Base-by-base conservation (phyloP, 2,329 filamentous ascomycete species). In the Grosmannia serpens region DNA sequence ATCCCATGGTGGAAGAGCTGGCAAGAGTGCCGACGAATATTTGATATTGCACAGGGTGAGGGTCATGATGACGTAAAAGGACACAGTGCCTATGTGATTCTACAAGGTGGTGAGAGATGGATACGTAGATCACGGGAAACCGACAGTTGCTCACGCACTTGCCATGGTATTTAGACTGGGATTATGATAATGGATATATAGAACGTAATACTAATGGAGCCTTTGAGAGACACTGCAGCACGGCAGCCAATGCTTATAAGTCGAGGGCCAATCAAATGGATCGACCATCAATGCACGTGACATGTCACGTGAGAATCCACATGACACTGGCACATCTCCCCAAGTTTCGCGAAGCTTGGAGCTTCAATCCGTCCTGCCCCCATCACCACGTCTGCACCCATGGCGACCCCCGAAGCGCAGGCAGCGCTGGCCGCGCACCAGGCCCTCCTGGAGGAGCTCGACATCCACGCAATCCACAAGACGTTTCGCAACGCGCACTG, bases 401-500 rank as follows among this genome's bases (percentile, higher is more conserved):
- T 65, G 62, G 62, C 64, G 35, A 68, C 71, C 46, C 67, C 85
- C 80, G 87, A 89, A 64, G 88, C 79, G 53, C 77, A 89, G 70
- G 86, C 94, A 62, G 86, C 87, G 55, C 79, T 91, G 70, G 87
- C 94, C 63, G 86, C 87, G 53, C 92, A 97, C 70, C 88, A 89
- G 70, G 81, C 84, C 65, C 86, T 97, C 61, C 85, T 99, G 65
- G 90, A 96, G 73, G 78, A 88, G 70, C 88, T 97, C 68, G 94
- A 99, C 77, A 90, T 96, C 67, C 87, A 94, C 71, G 83, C 85
- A 60, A 83, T 89, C 69, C 85, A 85, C 66, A 95, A 95, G 75
- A 87, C 85, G 67, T 99, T 96, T 78, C 91, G 92, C 71, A 96
- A 91, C 70, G 78, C 87, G 3, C 76, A 84, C 70, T 99, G 94